phyloP scores from a whole-genome alignment of 2,329 filamentous ascomycete genomes.

The Aciculosporium take region DNA sequence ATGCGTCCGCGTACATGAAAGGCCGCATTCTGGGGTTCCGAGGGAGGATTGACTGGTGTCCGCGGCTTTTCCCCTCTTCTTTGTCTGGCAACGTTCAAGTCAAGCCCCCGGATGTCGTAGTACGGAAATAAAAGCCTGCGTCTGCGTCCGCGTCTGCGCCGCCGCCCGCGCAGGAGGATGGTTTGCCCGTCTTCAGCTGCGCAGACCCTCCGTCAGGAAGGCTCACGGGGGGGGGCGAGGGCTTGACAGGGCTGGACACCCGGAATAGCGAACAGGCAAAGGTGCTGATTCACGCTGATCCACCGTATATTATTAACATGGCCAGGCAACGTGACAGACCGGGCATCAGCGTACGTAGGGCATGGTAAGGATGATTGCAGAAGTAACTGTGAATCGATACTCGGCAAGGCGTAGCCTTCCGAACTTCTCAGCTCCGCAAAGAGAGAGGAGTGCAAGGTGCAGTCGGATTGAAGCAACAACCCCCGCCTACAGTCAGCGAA shows the following conservation, averaged over 20 bases:
- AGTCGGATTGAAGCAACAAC: conserved; percentile 1
- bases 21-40: conserved; percentile 2
- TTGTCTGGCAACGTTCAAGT: neutral
- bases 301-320: neutral
- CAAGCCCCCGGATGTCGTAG: neutral
- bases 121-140: neutral
- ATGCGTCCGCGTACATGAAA: conserved; percentile 6
- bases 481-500: neutral
- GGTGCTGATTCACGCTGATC: neutral
- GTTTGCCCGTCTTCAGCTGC: neutral
- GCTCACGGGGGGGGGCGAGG: no score
- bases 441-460: neutral
- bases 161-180: neutral
- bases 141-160: no score
- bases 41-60: conserved; percentile 4
- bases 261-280: neutral
- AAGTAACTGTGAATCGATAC: conserved; percentile 1
- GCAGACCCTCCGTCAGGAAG: neutral
- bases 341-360: neutral
- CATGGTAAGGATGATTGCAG: conserved; percentile 2
- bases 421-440: conserved; percentile 5
- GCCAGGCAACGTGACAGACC: neutral
- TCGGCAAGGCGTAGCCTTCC: conserved; percentile 3
- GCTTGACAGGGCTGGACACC: neutral
- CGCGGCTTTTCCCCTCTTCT: neutral